Conservation (phyloP, 805 yeast species). For the Zygotorulaspora sp. region DNA sequence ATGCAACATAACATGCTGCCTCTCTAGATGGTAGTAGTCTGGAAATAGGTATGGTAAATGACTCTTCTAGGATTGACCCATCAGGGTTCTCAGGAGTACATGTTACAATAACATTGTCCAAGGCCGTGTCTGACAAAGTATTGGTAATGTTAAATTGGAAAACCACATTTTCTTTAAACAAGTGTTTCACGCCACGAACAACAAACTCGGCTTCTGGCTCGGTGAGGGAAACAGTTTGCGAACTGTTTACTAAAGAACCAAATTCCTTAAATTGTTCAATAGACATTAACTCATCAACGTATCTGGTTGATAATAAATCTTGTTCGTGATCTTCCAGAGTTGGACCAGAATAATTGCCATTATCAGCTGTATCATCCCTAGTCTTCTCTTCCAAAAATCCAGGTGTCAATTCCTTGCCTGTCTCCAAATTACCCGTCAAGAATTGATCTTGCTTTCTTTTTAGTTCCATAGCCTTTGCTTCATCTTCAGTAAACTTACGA, state of each 20-base stretch:
- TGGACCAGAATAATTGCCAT: constrained; percentile 26
- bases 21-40: constrained; percentile 64
- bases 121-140: constrained; percentile 71
- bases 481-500: constrained; percentile 63
- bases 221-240: constrained; percentile 63
- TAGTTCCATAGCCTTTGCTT: constrained; percentile 59
- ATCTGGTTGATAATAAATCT: constrained; percentile 54
- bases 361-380: constrained; percentile 29
- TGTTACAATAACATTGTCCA: constrained; percentile 71
- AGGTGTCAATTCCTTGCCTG: constrained; percentile 24
- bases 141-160: constrained; percentile 81
- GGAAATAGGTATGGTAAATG: constrained; percentile 69
- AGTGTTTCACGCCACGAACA: constrained; percentile 76
- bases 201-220: constrained; percentile 93
- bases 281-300: constrained; percentile 60
- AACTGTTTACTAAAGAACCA: constrained; percentile 72
- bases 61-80: constrained; percentile 48
- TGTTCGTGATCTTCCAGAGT: constrained; percentile 29
- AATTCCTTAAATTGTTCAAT: constrained; percentile 69
- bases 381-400: constrained; percentile 13
- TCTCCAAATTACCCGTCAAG: constrained; percentile 26
- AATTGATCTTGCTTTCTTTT: constrained; percentile 44
- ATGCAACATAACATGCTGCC: constrained; percentile 76
- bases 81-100: constrained; percentile 58
- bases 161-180: constrained; percentile 67